Conservation (phyloP, 176 grass and related monocot genomes). For the Musa troglodytarum region DNA sequence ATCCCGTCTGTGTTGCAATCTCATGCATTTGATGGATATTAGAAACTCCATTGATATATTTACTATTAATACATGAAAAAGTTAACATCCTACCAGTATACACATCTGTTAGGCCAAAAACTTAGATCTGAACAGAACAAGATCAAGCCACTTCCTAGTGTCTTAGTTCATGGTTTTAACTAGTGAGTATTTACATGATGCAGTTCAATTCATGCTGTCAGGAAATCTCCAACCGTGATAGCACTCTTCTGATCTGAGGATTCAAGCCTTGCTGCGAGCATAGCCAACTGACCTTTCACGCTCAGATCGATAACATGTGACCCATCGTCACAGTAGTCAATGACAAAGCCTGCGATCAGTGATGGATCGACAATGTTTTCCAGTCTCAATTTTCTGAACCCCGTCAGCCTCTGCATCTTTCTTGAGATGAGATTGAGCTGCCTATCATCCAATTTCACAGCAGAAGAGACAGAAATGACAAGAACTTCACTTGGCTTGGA, state of each 20-base stretch:
- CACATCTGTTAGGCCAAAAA: no score
- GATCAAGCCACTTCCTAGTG: no score
- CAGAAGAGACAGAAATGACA: constrained; percentile 59
- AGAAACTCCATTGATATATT: no score
- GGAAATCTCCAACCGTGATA: no score
- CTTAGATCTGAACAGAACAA: no score
- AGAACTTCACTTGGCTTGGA: constrained; percentile 26
- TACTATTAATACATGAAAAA: no score
- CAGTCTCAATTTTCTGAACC: constrained; percentile 50
- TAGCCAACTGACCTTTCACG: constrained; percentile 55
- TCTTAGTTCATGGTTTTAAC: no score
- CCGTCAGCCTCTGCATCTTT: constrained; percentile 81
- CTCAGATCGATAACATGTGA: constrained; percentile 73
- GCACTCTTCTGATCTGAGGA: constrained; percentile 36
- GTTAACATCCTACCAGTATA: no score
- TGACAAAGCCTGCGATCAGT: constrained; percentile 68
- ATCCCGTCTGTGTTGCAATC: no score
- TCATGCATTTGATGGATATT: no score
- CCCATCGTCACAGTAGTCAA: constrained; percentile 63
- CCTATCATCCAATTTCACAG: constrained; percentile 49
- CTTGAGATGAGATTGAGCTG: constrained; percentile 75
- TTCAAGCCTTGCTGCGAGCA: constrained; percentile 56
- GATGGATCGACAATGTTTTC: constrained; percentile 68
- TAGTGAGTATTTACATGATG: no score
- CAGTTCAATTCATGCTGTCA: no score